Evolutionary conservation across 345 rosid species (phyloP), one percentile per base, ranked within the genome.

Genomic region (Boechera stricta): DNA sequence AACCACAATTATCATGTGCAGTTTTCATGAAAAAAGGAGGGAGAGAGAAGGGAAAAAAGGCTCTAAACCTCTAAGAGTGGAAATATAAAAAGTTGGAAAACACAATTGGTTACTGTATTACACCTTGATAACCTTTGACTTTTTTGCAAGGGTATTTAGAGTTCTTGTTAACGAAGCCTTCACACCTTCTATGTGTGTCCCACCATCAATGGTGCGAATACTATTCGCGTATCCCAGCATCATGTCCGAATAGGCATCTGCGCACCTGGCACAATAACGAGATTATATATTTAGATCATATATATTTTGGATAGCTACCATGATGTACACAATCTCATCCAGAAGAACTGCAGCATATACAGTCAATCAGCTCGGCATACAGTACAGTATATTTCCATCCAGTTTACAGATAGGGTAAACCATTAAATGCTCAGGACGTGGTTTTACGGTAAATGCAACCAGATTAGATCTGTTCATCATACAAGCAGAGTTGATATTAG

Each of bases 231-330:
- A 95, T 62, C 97, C 99, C 31, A 95, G 83, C 82, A 92, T 80
- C 42, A 92, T 92, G 76, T 94, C 98, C 13, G 99, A 90, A 85
- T 95, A 95, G 57, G 93, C 98, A 88, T 95, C 98, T 15, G 89
- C 86, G 78, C 96, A 95, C 99, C 99, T 92, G 69, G 70, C 38
- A 74, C 61, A 57, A 21, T 44, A 57, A 65, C 24, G 44, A 77
- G 67, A 41, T 51, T n/a, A 55, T 28, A 55, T 4, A 57, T 21
- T 32, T 6, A 35, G 36, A 77, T 47, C 53, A 47, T 32, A 64
- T 29, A 35, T 39, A 31, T 8, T 51, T 26, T 35, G 54, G 9
- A 16, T 73, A 73, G 62, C 15, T n/a, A 63, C 56, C 16, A 61
- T 61, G 33, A 69, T 26, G 12, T 1, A 69, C 24, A 0, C 44